These are phyloP conservation scores for Eustoma russellianum DNA, from an alignment of 257 asterid genomes.

Conservation along the genomic window DNA sequence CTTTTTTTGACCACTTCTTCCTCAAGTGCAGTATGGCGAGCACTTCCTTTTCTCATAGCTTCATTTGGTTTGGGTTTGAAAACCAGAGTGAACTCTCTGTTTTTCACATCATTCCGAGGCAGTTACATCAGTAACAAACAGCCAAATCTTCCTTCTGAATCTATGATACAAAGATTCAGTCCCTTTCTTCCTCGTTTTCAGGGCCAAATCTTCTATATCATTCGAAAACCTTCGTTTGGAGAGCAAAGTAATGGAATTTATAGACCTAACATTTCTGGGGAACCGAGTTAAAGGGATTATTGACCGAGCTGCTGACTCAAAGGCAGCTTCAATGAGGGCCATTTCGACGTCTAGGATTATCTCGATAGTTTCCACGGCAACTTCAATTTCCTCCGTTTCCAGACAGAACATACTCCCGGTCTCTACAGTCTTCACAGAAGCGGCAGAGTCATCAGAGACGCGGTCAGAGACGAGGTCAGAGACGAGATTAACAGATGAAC, in stretches of 20 bases:
- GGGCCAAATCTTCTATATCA: slow-evolving; percentile 63
- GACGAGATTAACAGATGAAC: slow-evolving; percentile 41
- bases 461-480: slow-evolving; percentile 48
- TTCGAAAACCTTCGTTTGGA: slow-evolving; percentile 51
- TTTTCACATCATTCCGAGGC: slow-evolving; percentile 97
- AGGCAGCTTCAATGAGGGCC: slow-evolving; percentile 74
- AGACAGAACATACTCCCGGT: slow-evolving; percentile 36
- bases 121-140: slow-evolving; percentile 76
- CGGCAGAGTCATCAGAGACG: slow-evolving; percentile 37
- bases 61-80: slow-evolving; percentile 51
- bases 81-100: slow-evolving; percentile 47
- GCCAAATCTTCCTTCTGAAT: slow-evolving; percentile 55
- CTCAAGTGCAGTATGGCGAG: slow-evolving; percentile 72
- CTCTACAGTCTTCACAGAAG: slow-evolving; percentile 19
- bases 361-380: slow-evolving; percentile 49
- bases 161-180: slow-evolving; percentile 46
- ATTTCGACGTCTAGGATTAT: slow-evolving; percentile 65
- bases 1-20: too few species aligned
- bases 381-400: slow-evolving; percentile 51
- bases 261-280: slow-evolving; percentile 27
- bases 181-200: slow-evolving; percentile 28
- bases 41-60: slow-evolving; percentile 85
- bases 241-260: slow-evolving; percentile 40
- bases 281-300: slow-evolving; percentile 18
- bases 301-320: slow-evolving; percentile 34